phyloP scores from a whole-genome alignment of 2,329 filamentous ascomycete species.

The Cercospora sesami region DNA sequence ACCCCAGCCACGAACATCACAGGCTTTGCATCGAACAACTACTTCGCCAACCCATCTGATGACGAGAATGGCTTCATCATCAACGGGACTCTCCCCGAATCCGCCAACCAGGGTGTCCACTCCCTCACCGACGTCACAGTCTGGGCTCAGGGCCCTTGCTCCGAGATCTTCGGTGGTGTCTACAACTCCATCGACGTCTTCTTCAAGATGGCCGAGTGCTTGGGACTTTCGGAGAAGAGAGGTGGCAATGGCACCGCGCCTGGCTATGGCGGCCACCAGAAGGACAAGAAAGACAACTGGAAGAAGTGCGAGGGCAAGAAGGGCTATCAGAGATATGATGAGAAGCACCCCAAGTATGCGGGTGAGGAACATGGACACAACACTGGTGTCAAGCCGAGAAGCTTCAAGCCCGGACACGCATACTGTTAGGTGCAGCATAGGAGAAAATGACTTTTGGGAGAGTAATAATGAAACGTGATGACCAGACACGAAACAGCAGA shows the following conservation, averaged over 20 bases:
- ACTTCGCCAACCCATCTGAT: slow-evolving; percentile 69
- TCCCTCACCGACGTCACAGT: slow-evolving; percentile 76
- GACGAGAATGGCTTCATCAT: slow-evolving; percentile 66
- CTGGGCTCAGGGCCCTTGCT: slow-evolving; percentile 76
- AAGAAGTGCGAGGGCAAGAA: slow-evolving; percentile 18
- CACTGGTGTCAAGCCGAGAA: slow-evolving; percentile 20
- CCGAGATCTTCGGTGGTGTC: slow-evolving; percentile 70
- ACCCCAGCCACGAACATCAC: slow-evolving; percentile 58
- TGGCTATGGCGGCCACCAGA: slow-evolving; percentile 21
- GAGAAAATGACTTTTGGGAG: background rate
- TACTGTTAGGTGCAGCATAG: slow-evolving; percentile 1
- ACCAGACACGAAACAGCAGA: slow-evolving; percentile 8
- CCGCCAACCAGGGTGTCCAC: slow-evolving; percentile 68
- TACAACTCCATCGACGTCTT: slow-evolving; percentile 73
- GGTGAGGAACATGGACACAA: slow-evolving; percentile 19
- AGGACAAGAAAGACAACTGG: slow-evolving; percentile 26
- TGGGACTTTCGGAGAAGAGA: slow-evolving; percentile 52
- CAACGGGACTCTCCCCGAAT: slow-evolving; percentile 71
- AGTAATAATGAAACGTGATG: slow-evolving; percentile 1
- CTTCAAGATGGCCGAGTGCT: slow-evolving; percentile 69
- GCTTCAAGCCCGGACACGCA: slow-evolving; percentile 14
- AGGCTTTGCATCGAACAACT: slow-evolving; percentile 52
- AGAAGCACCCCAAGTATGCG: slow-evolving; percentile 27
- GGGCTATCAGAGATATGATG: slow-evolving; percentile 26
- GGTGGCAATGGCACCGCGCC: slow-evolving; percentile 8